Base-by-base conservation (phyloP, 169 alveolate species). In the Neospora caninum region DNA sequence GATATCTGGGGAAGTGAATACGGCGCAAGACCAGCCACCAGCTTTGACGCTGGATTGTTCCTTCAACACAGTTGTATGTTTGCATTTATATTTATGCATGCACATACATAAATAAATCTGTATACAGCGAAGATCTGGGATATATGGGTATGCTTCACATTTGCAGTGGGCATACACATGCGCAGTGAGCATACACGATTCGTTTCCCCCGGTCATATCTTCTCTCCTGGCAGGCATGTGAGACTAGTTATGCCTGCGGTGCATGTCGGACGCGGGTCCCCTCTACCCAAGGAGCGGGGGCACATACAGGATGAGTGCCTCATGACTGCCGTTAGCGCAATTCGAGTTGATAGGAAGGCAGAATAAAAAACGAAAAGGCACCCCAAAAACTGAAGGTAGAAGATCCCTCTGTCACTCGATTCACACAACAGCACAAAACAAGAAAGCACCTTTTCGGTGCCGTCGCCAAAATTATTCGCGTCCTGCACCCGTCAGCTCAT, bases 341-440 rank as follows among this genome's bases (percentile, higher is more conserved):
- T 64, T 16, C 73, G 20, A 13, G n/a, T 64, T 49, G 58, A 49
- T 7, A 49, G 22, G 58, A n/a, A 64, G 73, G 25, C 25, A 16
- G n/a, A 10, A 13, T 27, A 64, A 22, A 64, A 64, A 64, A 22
- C 16, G 73, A 64, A 64, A 64, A 16, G 64, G 25, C 73, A 27
- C 34, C 58, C 58, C 7, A 27, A 64, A 27, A 64, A 27, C n/a
- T 4, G 31, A 64, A 9, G 16, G 73, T 27, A 64, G 73, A 64
- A 64, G 73, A 64, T 64, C 73, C 73, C 73, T 64, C 73, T 64
- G 73, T 64, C 73, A 64, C 73, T 64, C 73, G 73, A 64, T 64
- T 64, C 73, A 64, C 73, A 22, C 73, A 7, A 27, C 73, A 53
- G 64, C 7, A 64, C 73, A 64, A 29, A 64, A 64, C 13, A 49